Conservation (phyloP, 495 filamentous ascomycete genomes). For the Lentithecium fluviatile region DNA sequence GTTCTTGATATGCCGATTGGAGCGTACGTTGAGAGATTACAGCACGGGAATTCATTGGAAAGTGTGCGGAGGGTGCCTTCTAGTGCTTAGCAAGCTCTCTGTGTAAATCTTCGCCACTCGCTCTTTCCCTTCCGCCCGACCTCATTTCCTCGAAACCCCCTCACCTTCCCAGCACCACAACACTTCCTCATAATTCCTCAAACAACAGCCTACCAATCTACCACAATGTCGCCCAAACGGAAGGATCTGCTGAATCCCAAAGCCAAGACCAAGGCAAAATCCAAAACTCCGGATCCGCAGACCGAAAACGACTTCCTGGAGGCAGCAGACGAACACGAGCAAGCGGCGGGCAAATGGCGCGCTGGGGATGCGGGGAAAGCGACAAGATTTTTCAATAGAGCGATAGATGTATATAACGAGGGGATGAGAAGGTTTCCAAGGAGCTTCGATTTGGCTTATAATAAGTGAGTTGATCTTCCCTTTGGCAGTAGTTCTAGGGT, state of each 20-base stretch:
- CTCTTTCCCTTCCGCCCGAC: too few relatives aligned
- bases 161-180: too few relatives aligned
- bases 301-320: slow-evolving; percentile 63
- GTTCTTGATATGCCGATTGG: too few relatives aligned
- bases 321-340: slow-evolving; percentile 66
- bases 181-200: not conserved
- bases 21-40: too few relatives aligned
- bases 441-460: slow-evolving; percentile 71
- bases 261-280: slow-evolving; percentile 19
- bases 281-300: slow-evolving; percentile 49
- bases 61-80: too few relatives aligned
- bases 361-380: slow-evolving; percentile 65
- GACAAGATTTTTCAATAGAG: slow-evolving; percentile 64
- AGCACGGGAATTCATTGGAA: too few relatives aligned
- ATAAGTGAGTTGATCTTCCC: slow-evolving; percentile 53
- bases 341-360: slow-evolving; percentile 71
- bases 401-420: slow-evolving; percentile 64
- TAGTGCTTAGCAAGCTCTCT: too few relatives aligned
- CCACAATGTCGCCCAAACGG: slow-evolving; percentile 28
- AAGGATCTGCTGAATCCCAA: slow-evolving; percentile 26
- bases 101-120: too few relatives aligned
- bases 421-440: slow-evolving; percentile 56
- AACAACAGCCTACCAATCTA: not conserved
- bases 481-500: not conserved
- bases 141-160: too few relatives aligned